phyloP scores from a whole-genome alignment of 208 protist species.

The Wallacemonas sp. region DNA sequence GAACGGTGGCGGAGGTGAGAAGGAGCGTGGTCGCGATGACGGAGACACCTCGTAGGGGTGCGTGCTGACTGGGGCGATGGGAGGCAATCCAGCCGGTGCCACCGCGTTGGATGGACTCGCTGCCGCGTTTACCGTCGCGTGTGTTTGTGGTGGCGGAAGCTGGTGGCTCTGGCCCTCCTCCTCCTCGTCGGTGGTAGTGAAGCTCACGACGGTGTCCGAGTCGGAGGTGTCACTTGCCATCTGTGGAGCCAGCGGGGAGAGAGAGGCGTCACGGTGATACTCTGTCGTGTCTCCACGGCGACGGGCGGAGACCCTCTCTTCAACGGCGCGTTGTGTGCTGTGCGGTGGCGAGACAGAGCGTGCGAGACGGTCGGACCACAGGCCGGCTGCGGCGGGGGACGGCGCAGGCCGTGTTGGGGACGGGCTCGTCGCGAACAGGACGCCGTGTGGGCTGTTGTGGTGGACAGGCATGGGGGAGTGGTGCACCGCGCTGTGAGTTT shows the following conservation, averaged over 20 bases:
- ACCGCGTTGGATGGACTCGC: not conserved
- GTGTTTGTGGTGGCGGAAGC: not conserved
- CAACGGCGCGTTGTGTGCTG: no score
- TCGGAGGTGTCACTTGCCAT: not conserved
- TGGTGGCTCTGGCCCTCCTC: not conserved
- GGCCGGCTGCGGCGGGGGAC: not conserved
- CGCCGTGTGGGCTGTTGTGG: not conserved
- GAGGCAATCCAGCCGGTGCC: not conserved
- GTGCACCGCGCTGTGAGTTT: no score
- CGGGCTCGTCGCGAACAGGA: conserved; percentile 2
- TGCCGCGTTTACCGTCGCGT: not conserved
- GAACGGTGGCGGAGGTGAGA: conserved; percentile 2
- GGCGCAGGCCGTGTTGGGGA: conserved; percentile 3
- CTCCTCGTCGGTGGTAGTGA: conserved; percentile 4
- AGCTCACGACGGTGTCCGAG: not conserved
- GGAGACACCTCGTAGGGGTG: not conserved
- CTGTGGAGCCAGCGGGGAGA: not conserved
- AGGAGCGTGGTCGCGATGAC: not conserved
- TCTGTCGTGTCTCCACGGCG: not conserved
- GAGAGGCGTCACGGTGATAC: not conserved
- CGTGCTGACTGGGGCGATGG: not conserved
- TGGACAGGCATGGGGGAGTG: not conserved
- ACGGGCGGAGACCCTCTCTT: no score
- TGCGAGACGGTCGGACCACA: no score
- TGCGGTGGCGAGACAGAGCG: no score